Percentiles rank a stretch among this genome's conserved stretches.
phyloP scores from a whole-genome alignment of 371 early-diverging fungal species.

The Parasitella parasitica region DNA sequence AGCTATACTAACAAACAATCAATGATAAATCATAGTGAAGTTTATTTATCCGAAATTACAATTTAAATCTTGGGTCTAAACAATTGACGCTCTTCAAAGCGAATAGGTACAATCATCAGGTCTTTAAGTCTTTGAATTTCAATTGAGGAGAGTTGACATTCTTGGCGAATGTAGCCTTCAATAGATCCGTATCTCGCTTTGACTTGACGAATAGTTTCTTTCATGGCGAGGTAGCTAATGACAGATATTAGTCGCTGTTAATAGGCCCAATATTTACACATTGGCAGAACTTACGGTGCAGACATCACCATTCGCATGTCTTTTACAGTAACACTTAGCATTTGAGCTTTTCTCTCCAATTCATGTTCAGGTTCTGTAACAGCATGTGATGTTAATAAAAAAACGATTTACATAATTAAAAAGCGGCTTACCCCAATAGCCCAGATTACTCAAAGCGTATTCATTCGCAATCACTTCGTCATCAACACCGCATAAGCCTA shows the following conservation, averaged over 20 bases:
- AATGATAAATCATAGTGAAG: not conserved
- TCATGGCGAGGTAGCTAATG: conserved; percentile 42
- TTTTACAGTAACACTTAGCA: conserved; percentile 31
- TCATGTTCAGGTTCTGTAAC: conserved; percentile 39
- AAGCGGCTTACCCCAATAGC: conserved; percentile 45
- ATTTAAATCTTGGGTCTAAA: conserved; percentile 33
- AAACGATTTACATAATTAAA: not conserved
- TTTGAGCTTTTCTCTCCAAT: conserved; percentile 33
- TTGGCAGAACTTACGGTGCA: conserved; percentile 39
- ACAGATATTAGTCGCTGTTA: not conserved
- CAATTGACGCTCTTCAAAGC: conserved; percentile 46
- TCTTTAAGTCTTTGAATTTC: conserved; percentile 35
- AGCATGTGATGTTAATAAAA: not conserved
- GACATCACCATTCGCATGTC: conserved; percentile 47
- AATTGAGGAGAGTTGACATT: conserved; percentile 35
- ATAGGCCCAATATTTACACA: not conserved
- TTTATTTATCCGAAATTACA: not conserved
- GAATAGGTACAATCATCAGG: conserved; percentile 46
- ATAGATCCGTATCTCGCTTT: conserved; percentile 30
- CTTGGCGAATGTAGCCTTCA: conserved; percentile 29
- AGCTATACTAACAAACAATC: not conserved
- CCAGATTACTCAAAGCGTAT: conserved; percentile 63
- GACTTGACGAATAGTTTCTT: conserved; percentile 34
- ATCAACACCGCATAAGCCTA: conserved; percentile 71
- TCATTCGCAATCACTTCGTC: conserved; percentile 76